These are phyloP conservation scores for Exophiala bonariae DNA, from an alignment of 2,329 filamentous ascomycete species.

Conservation along the genomic window DNA sequence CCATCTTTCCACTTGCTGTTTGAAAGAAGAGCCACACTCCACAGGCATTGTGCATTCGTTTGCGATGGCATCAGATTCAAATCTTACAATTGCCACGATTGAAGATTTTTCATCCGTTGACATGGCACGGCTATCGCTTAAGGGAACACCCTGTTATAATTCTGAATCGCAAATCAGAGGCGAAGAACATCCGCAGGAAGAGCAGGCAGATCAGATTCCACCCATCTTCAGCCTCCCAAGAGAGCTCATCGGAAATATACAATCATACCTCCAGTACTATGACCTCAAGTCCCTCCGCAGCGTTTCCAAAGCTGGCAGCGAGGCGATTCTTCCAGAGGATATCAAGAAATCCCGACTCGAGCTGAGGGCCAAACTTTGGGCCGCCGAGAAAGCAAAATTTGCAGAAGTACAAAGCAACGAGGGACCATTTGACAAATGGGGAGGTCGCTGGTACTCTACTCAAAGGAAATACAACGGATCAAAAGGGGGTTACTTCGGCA, in stretches of 20 bases:
- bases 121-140: too few relatives aligned
- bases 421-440: slow-evolving; percentile 6
- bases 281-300: background rate
- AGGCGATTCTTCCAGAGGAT: background rate
- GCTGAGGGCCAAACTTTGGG: slow-evolving; percentile 2
- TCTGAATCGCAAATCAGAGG: too few relatives aligned
- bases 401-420: background rate
- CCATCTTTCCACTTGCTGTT: too few relatives aligned
- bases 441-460: slow-evolving; percentile 3
- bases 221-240: background rate
- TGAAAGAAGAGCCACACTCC: too few relatives aligned
- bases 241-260: background rate
- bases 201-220: too few relatives aligned
- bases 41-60: too few relatives aligned
- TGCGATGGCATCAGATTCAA: too few relatives aligned
- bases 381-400: slow-evolving; percentile 8
- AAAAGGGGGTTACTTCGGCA: slow-evolving; percentile 11
- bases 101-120: too few relatives aligned
- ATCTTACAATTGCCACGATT: too few relatives aligned
- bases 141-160: too few relatives aligned
- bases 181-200: too few relatives aligned
- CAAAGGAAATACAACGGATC: slow-evolving; percentile 3
- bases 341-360: background rate
- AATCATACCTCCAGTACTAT: background rate
- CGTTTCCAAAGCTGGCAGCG: background rate